Evolutionary conservation across 768 basidiomycete genomes (phyloP).

Genomic region (Auricularia heimuer): DNA sequence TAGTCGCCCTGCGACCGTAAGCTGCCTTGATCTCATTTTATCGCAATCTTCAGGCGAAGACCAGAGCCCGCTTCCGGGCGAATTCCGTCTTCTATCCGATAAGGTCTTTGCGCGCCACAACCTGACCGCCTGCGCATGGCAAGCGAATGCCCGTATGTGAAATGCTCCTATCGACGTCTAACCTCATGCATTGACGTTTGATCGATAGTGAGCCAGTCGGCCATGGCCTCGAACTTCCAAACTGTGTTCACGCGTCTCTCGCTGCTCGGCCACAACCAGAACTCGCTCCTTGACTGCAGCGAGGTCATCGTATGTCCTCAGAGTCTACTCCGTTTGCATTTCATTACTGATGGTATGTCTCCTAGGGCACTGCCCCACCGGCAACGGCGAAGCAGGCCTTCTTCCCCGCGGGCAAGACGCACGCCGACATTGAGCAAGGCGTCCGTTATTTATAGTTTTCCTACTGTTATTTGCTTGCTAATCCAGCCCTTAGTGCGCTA

Average conservation of each 20-base stretch:
- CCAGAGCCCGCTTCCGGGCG: slow-evolving; percentile 16
- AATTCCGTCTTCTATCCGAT: slow-evolving; percentile 38
- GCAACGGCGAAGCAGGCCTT: neutral
- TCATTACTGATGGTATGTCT: too few species aligned
- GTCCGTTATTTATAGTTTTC: neutral
- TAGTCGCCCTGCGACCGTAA: too few species aligned
- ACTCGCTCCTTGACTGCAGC: slow-evolving; percentile 32
- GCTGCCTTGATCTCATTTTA: neutral
- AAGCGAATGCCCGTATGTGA: slow-evolving; percentile 25
- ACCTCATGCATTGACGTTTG: neutral
- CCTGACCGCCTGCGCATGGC: slow-evolving; percentile 40
- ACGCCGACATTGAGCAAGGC: neutral
- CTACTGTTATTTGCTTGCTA: neutral
- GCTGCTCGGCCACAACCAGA: slow-evolving; percentile 30
- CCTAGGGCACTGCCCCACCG: neutral
- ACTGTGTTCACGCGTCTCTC: slow-evolving; percentile 35
- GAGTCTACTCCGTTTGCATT: too few species aligned
- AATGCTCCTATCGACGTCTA: neutral
- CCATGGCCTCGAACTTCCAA: slow-evolving; percentile 27
- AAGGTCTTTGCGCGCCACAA: slow-evolving; percentile 19
- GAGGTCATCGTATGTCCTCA: slow-evolving; percentile 25
- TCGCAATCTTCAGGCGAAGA: neutral
- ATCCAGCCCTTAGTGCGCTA: neutral
- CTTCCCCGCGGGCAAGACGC: neutral
- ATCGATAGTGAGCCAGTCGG: slow-evolving; percentile 22